Percentiles rank a stretch among this genome's conserved stretches.
phyloP scores from a whole-genome alignment of 768 basidiomycete species.

The Suillus occidentalis region DNA sequence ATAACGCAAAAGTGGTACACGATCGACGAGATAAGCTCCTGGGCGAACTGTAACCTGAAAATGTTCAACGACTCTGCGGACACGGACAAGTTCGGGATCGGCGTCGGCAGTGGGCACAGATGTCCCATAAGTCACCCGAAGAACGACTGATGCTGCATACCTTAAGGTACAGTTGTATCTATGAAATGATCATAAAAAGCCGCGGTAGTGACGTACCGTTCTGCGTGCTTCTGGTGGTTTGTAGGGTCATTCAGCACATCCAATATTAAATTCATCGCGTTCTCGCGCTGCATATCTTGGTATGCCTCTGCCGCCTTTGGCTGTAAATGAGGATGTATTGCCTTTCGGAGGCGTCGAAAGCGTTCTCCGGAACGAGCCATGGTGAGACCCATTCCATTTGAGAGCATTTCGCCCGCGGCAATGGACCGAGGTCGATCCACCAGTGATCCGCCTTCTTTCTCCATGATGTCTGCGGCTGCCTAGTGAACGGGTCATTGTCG shows the following conservation, averaged over 20 bases:
- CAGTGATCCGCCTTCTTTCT: constrained; percentile 51
- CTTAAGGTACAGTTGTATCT: constrained; percentile 8
- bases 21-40: not conserved
- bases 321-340: constrained; percentile 53
- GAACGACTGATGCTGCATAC: constrained; percentile 20
- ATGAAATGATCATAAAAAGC: not conserved
- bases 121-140: constrained; percentile 28
- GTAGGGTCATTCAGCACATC: constrained; percentile 20
- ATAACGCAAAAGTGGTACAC: constrained; percentile 28
- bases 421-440: constrained; percentile 51
- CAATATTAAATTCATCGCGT: constrained; percentile 18
- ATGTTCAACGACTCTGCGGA: not conserved
- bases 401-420: constrained; percentile 53
- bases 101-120: not conserved
- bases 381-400: constrained; percentile 53
- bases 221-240: constrained; percentile 11
- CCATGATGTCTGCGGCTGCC: constrained; percentile 59
- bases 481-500: constrained; percentile 42
- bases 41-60: not conserved
- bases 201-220: constrained; percentile 13
- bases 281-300: constrained; percentile 42
- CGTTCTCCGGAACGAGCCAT: constrained; percentile 49
- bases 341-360: constrained; percentile 55
- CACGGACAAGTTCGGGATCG: not conserved
- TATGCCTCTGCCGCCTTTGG: constrained; percentile 47